Evolutionary conservation across 75 land plant genomes (phyloP).

Genomic region (Azolla pinnata): DNA sequence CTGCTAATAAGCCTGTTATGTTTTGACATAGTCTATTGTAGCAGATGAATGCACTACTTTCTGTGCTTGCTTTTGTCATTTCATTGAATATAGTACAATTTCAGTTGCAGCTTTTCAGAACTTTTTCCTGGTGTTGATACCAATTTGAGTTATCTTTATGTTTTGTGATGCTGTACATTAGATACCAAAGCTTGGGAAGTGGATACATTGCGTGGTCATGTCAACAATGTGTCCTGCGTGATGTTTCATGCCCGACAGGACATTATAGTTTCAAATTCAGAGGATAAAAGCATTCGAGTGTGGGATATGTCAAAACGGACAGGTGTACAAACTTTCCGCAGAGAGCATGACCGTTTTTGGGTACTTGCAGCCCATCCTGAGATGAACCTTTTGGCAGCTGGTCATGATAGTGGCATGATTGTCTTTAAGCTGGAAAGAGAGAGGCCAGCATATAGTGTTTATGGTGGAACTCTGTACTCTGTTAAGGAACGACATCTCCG

Average conservation of each 20-base stretch:
- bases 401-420: slow-evolving; percentile 62
- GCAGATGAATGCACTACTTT: too few relatives aligned
- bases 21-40: too few relatives aligned
- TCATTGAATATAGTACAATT: too few relatives aligned
- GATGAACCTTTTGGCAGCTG: slow-evolving; percentile 62
- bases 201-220: slow-evolving; percentile 61
- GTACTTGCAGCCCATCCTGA: slow-evolving; percentile 64
- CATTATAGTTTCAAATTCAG: slow-evolving; percentile 55
- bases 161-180: slow-evolving; percentile 15
- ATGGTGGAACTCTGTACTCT: slow-evolving; percentile 44
- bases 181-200: slow-evolving; percentile 88
- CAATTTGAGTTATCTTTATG: slow-evolving; percentile 1
- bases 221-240: slow-evolving; percentile 51
- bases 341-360: slow-evolving; percentile 77
- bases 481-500: slow-evolving; percentile 58
- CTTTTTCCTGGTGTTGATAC: background rate
- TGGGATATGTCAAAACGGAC: slow-evolving; percentile 71
- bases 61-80: too few relatives aligned
- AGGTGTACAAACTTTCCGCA: slow-evolving; percentile 55
- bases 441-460: slow-evolving; percentile 55
- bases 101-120: background rate
- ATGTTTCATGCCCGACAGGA: slow-evolving; percentile 61
- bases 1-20: too few relatives aligned
- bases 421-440: slow-evolving; percentile 71
- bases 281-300: slow-evolving; percentile 68